Conservation (phyloP, 2,329 filamentous ascomycete species). For the Trichoderma atroviride region DNA sequence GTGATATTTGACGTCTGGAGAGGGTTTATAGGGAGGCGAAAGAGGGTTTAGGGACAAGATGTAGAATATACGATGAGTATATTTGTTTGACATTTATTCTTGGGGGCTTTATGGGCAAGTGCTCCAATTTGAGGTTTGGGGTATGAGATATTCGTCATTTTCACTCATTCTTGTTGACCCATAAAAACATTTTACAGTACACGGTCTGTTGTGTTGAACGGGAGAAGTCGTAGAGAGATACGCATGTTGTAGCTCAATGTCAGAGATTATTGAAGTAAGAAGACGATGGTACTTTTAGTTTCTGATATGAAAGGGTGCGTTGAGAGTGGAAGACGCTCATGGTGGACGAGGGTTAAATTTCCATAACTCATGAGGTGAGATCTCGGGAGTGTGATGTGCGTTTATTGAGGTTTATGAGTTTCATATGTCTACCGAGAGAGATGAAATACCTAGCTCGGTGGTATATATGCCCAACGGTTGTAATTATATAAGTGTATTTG, state of each 20-base stretch:
- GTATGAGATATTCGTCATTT: background rate
- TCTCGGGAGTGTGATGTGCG: background rate
- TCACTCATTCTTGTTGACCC: background rate
- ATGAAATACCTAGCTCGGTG: background rate
- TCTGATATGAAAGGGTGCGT: background rate
- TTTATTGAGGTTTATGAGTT: background rate
- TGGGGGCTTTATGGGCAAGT: background rate
- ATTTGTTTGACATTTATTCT: background rate
- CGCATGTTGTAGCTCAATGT: background rate
- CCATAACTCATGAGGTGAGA: background rate
- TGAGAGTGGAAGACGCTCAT: background rate
- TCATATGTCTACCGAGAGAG: background rate
- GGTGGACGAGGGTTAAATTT: background rate
- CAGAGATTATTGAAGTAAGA: background rate
- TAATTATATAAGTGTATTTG: background rate
- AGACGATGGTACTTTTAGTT: background rate
- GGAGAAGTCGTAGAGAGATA: background rate
- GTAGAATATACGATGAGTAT: background rate
- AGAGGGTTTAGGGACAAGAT: background rate
- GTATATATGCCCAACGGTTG: background rate
- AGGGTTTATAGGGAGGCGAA: background rate
- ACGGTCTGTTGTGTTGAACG: background rate
- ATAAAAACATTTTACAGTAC: background rate
- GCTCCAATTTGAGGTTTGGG: background rate
- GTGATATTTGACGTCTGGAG: background rate